These are phyloP conservation scores for Capsella bursapastoris DNA, from an alignment of 345 rosid species.

Conservation along the genomic window DNA sequence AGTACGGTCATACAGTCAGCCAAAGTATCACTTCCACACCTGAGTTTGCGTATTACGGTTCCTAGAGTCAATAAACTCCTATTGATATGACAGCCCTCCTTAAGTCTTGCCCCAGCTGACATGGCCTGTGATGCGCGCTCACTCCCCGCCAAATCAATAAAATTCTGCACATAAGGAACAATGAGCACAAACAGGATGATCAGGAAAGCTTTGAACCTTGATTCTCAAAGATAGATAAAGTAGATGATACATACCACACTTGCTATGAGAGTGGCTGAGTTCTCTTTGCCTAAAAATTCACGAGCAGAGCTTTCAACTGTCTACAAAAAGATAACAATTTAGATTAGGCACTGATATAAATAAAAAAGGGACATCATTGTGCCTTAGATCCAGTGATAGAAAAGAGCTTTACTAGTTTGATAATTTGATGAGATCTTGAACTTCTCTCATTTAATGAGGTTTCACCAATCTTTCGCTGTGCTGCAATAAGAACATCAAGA, in stretches of 20 bases:
- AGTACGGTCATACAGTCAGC: neutral
- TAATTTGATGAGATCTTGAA: slow-evolving; percentile 99
- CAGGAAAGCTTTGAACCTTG: slow-evolving; percentile 1
- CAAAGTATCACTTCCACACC: slow-evolving; percentile 51
- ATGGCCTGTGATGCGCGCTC: slow-evolving; percentile 95
- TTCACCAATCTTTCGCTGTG: slow-evolving; percentile 93
- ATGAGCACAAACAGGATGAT: slow-evolving; percentile 23
- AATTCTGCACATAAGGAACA: slow-evolving; percentile 63
- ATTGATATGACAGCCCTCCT: slow-evolving; percentile 98
- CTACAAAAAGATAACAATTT: slow-evolving; percentile 45
- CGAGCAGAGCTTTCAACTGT: slow-evolving; percentile 98
- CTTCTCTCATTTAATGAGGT: slow-evolving; percentile 91
- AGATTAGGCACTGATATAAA: neutral
- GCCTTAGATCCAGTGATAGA: slow-evolving; percentile 29
- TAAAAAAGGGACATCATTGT: neutral
- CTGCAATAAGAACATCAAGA: slow-evolving; percentile 52
- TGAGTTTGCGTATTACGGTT: slow-evolving; percentile 95
- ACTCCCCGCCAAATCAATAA: slow-evolving; percentile 96
- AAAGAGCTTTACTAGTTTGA: slow-evolving; percentile 67
- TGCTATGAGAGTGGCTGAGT: slow-evolving; percentile 85
- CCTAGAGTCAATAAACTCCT: slow-evolving; percentile 93
- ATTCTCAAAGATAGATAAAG: slow-evolving; percentile 22
- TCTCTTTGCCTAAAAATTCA: slow-evolving; percentile 93
- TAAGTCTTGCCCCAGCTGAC: slow-evolving; percentile 88
- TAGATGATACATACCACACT: slow-evolving; percentile 68